Percentiles rank a stretch among this genome's conserved stretches.
These are phyloP conservation scores for Leishmania amazonensis DNA, from an alignment of 208 protist genomes.

Conservation along the genomic window DNA sequence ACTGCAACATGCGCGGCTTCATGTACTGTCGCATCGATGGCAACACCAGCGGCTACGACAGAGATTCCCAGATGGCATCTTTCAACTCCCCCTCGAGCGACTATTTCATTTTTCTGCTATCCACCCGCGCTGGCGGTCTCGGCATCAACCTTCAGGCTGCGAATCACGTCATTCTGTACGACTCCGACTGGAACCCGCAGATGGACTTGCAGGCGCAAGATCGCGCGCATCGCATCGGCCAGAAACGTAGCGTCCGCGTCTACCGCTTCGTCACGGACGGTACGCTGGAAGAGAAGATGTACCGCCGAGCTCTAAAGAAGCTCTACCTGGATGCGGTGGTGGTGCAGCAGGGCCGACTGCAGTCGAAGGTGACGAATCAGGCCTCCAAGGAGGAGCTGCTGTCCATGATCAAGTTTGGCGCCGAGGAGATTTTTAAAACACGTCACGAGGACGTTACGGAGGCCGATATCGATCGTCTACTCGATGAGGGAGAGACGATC, in stretches of 20 bases:
- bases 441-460: constrained; percentile 93
- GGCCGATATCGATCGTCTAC: constrained; percentile 98
- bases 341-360: constrained; percentile 97
- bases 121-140: constrained; percentile 98
- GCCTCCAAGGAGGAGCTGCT: constrained; percentile 96
- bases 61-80: constrained; percentile 93
- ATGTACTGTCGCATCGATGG: constrained; percentile 93
- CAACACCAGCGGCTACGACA: constrained; percentile 82
- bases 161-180: constrained; percentile 98
- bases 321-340: constrained; percentile 98
- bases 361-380: constrained; percentile 46
- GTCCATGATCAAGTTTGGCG: constrained; percentile 98
- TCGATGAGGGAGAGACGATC: constrained; percentile 89
- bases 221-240: constrained; percentile 98
- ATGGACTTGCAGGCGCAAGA: constrained; percentile 99
- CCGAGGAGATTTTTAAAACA: constrained; percentile 96
- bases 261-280: constrained; percentile 98
- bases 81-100: constrained; percentile 94
- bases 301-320: constrained; percentile 97
- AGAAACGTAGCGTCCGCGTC: constrained; percentile 96
- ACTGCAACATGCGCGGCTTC: constrained; percentile 80
- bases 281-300: constrained; percentile 98
- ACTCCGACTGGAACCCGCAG: constrained; percentile 99
- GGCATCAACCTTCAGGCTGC: constrained; percentile 99
- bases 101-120: constrained; percentile 98